phyloP scores from a whole-genome alignment of 2,329 filamentous ascomycete genomes.

The Tricladium varicosporioides region DNA sequence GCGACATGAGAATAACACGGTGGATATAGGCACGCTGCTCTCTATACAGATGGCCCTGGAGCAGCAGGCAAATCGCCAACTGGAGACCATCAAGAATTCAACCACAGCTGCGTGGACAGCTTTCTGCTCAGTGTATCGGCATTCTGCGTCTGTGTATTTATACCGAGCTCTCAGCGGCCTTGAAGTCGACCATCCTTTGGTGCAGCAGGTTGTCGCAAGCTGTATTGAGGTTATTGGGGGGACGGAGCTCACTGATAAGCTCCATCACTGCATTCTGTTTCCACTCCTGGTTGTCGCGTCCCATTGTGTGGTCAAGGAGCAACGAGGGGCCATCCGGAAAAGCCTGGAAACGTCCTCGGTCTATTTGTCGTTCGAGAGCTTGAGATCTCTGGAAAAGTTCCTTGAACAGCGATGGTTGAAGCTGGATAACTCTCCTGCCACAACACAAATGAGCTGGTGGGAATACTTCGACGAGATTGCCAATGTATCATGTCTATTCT shows the following conservation, averaged over 20 bases:
- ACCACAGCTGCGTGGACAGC: conserved; percentile 36
- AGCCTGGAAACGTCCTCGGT: conserved; percentile 23
- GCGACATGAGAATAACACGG: conserved; percentile 20
- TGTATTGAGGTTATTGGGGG: conserved; percentile 39
- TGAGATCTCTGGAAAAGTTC: conserved; percentile 25
- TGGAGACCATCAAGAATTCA: conserved; percentile 12
- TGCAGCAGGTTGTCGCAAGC: conserved; percentile 39
- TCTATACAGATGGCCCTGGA: conserved; percentile 28
- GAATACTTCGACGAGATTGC: conserved; percentile 28
- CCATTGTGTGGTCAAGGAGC: conserved; percentile 32
- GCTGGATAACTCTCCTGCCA: conserved; percentile 18
- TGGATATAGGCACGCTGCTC: conserved; percentile 26
- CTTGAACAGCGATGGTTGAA: conserved; percentile 25
- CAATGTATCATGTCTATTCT: conserved; percentile 29
- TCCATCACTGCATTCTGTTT: conserved; percentile 40
- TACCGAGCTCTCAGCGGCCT: conserved; percentile 43
- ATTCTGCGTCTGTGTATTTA: conserved; percentile 40
- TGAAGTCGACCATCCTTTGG: conserved; percentile 38
- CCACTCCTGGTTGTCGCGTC: conserved; percentile 39
- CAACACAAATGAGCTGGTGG: conserved; percentile 26
- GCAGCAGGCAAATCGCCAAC: conserved; percentile 23
- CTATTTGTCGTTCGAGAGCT: conserved; percentile 28
- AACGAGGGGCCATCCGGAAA: conserved; percentile 29
- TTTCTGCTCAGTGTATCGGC: conserved; percentile 37
- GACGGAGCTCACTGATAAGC: conserved; percentile 36